A percentile compares a stretch with the other conserved stretches of the same genome.
Evolutionary conservation across 441 rosid species (phyloP).

Genomic region (Euphorbia celastroides): DNA sequence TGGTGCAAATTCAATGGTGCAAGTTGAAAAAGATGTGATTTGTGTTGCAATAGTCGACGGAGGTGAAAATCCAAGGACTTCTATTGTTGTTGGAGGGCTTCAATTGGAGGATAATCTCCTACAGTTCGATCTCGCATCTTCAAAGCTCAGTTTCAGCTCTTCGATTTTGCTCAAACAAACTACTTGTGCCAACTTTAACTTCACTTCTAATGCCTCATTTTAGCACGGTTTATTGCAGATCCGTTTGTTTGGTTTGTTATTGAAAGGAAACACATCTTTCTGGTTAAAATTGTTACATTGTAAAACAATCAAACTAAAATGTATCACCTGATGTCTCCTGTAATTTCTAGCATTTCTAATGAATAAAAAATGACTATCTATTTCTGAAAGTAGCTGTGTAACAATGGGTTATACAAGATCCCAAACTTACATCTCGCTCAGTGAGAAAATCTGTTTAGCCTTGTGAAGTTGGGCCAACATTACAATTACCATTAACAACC

Average conservation of each 20-base stretch:
- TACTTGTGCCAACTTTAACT: neutral
- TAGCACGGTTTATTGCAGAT: too few relatives aligned
- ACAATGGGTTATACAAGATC: neutral
- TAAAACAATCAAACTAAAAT: too few relatives aligned
- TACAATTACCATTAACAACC: neutral
- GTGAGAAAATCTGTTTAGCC: neutral
- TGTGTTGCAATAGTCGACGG: slow-evolving; percentile 39
- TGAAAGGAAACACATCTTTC: too few relatives aligned
- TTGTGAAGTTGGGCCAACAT: neutral
- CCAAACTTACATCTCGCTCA: too few relatives aligned
- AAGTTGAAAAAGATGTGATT: slow-evolving; percentile 16
- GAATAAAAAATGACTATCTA: too few relatives aligned
- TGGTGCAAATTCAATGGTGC: slow-evolving; percentile 41
- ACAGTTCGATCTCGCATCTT: neutral
- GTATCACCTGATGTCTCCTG: too few relatives aligned
- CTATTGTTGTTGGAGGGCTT: slow-evolving; percentile 34
- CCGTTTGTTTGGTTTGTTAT: too few relatives aligned
- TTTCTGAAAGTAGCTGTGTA: too few relatives aligned
- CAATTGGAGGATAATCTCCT: slow-evolving; percentile 31
- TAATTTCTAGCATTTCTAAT: too few relatives aligned
- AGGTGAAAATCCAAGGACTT: slow-evolving; percentile 22
- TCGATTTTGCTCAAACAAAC: too few relatives aligned
- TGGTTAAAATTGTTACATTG: too few relatives aligned
- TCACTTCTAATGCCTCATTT: neutral
- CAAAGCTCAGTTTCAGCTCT: neutral